phyloP scores from a whole-genome alignment of 768 basidiomycete species.

The Suillus tomentosus region DNA sequence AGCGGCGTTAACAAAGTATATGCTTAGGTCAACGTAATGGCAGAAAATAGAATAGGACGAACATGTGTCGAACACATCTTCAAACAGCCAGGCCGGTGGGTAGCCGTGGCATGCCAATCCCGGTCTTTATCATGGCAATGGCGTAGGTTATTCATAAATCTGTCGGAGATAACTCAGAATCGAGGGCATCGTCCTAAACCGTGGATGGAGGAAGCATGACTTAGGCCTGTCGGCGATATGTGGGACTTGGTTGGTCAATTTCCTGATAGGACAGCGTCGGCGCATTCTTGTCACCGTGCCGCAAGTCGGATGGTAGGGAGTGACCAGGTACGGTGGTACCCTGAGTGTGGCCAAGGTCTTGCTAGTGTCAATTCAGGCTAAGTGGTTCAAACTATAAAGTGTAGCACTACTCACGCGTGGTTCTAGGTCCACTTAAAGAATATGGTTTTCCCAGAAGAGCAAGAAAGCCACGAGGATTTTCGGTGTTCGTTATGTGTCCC shows the following conservation, averaged over 20 bases:
- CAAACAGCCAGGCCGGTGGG: neutral
- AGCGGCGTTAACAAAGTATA: neutral
- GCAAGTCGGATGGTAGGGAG: neutral
- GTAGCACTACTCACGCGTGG: neutral
- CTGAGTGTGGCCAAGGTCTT: neutral
- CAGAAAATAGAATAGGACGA: neutral
- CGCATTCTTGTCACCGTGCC: neutral
- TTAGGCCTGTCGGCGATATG: neutral
- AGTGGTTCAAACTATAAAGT: neutral
- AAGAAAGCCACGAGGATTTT: neutral
- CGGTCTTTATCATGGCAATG: neutral
- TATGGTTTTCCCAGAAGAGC: neutral
- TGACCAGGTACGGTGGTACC: constrained; percentile 1
- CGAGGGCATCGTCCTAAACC: too few species aligned
- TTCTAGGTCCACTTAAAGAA: constrained; percentile 1
- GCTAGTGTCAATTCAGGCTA: neutral
- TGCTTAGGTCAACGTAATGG: neutral
- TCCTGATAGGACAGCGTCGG: neutral
- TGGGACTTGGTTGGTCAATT: neutral
- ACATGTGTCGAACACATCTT: neutral
- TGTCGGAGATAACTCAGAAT: neutral
- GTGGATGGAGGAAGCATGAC: neutral
- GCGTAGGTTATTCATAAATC: neutral
- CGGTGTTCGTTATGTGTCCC: neutral
- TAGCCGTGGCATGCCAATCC: neutral